Conservation (phyloP, 2,329 filamentous ascomycete species). For the Hypoxylon rubiginosum region DNA sequence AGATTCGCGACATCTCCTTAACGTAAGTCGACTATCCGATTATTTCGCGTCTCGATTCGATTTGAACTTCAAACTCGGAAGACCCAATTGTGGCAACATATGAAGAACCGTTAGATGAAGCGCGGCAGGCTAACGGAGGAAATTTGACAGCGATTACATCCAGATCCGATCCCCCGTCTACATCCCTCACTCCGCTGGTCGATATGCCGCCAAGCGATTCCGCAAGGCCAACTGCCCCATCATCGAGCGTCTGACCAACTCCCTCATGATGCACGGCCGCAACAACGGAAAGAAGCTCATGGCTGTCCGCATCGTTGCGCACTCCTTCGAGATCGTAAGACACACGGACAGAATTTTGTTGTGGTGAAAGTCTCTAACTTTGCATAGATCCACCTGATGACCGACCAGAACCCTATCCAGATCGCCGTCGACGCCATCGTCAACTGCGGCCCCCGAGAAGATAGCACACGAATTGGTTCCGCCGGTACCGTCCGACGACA, state of each 20-base stretch:
- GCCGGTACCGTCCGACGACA: conserved; percentile 99
- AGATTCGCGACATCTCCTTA: conserved; percentile 99
- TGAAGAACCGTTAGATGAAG: conserved; percentile 34
- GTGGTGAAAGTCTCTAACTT: conserved; percentile 38
- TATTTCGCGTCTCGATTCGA: conserved; percentile 15
- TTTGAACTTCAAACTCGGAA: conserved; percentile 21
- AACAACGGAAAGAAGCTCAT: conserved; percentile 99
- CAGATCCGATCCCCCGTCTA: conserved; percentile 99
- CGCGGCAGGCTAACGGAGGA: conserved; percentile 53
- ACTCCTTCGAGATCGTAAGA: conserved; percentile 99
- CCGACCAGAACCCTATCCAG: conserved; percentile 99
- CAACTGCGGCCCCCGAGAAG: conserved; percentile 99
- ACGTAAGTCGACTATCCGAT: conserved; percentile 78
- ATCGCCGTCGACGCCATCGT: conserved; percentile 99
- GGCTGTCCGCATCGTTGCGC: conserved; percentile 98
- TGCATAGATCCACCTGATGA: conserved; percentile 98
- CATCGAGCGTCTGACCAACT: conserved; percentile 99
- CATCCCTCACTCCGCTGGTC: conserved; percentile 97
- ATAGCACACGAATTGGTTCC: conserved; percentile 99
- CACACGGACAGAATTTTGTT: conserved; percentile 18
- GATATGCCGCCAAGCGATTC: conserved; percentile 99
- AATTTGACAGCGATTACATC: conserved; percentile 88
- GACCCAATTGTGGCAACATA: conserved; percentile 9
- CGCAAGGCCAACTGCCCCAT: conserved; percentile 99
- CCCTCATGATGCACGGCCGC: conserved; percentile 99